phyloP scores from a whole-genome alignment of 495 filamentous ascomycete genomes.

The Echria macrotheca region DNA sequence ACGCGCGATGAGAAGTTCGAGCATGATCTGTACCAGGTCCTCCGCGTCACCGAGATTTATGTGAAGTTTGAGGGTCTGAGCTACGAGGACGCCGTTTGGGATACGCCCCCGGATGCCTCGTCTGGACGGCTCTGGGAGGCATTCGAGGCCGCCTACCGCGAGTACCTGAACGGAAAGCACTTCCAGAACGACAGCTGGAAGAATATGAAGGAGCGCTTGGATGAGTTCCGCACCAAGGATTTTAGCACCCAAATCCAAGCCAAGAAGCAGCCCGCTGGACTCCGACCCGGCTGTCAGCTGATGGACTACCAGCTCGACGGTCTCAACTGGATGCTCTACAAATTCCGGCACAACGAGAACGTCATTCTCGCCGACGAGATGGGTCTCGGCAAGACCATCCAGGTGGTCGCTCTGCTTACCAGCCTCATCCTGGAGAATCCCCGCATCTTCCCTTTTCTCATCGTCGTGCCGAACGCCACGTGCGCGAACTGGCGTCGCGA shows the following conservation, averaged over 20 bases:
- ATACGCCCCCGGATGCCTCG: constrained; percentile 64
- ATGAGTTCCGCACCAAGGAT: constrained; percentile 52
- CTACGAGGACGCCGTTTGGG: constrained; percentile 91
- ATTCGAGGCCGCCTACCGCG: constrained; percentile 74
- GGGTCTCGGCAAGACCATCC: constrained; percentile 97
- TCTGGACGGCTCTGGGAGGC: constrained; percentile 70
- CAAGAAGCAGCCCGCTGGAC: constrained; percentile 63
- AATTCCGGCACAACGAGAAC: constrained; percentile 73
- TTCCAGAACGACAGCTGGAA: constrained; percentile 50
- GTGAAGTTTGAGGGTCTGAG: constrained; percentile 95
- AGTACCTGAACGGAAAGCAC: constrained; percentile 72
- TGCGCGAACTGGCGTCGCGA: constrained; percentile 96
- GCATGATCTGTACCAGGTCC: constrained; percentile 61
- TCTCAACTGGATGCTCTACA: constrained; percentile 95
- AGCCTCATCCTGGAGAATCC: constrained; percentile 69
- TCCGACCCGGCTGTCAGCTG: constrained; percentile 65
- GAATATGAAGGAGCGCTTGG: constrained; percentile 55
- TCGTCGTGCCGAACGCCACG: constrained; percentile 91
- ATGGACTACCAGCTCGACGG: constrained; percentile 95
- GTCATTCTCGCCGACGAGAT: constrained; percentile 98
- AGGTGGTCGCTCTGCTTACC: constrained; percentile 78
- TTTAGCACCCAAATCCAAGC: constrained; percentile 64
- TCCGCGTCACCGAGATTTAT: constrained; percentile 61
- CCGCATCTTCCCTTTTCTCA: constrained; percentile 82
- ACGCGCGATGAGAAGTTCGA: constrained; percentile 44